These are phyloP conservation scores for Geranomyces variabilis DNA, from an alignment of 192 early-diverging fungal species.

Conservation along the genomic window DNA sequence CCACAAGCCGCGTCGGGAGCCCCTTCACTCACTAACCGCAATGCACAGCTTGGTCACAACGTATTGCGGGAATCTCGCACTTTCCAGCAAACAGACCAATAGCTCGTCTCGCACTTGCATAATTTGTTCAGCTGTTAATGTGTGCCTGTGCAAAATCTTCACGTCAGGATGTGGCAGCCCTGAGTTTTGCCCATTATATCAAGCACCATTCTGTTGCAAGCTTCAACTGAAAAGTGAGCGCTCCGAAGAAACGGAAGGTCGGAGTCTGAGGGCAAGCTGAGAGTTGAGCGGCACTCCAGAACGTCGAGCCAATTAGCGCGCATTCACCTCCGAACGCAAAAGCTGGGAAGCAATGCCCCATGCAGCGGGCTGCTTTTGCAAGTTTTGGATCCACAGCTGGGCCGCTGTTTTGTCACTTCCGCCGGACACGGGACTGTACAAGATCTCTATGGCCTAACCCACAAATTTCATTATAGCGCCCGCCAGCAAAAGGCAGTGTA, in stretches of 20 bases:
- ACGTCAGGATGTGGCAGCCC: not conserved
- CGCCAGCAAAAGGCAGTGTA: not conserved
- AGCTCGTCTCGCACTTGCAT: conserved; percentile 29
- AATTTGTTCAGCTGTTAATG: conserved; percentile 12
- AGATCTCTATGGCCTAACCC: conserved; percentile 18
- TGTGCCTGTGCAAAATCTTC: conserved; percentile 13
- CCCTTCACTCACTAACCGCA: conserved; percentile 24
- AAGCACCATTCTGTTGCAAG: conserved; percentile 37
- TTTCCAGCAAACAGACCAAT: conserved; percentile 17
- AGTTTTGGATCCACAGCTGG: conserved; percentile 35
- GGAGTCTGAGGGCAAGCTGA: not conserved
- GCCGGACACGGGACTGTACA: conserved; percentile 22
- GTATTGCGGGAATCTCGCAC: conserved; percentile 20
- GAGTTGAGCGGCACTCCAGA: too few species aligned
- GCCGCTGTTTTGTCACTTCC: conserved; percentile 18
- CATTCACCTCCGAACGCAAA: conserved; percentile 23
- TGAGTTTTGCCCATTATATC: not conserved
- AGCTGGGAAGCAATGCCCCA: conserved; percentile 34
- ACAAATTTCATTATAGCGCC: not conserved
- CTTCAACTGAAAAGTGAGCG: conserved; percentile 40
- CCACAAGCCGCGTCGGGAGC: not conserved
- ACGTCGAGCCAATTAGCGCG: too few species aligned
- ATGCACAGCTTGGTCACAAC: conserved; percentile 42
- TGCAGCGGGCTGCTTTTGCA: conserved; percentile 29
- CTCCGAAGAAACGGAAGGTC: conserved; percentile 36